Base-by-base conservation (phyloP, 2,329 filamentous ascomycete genomes). In the Verticillium longisporum region DNA sequence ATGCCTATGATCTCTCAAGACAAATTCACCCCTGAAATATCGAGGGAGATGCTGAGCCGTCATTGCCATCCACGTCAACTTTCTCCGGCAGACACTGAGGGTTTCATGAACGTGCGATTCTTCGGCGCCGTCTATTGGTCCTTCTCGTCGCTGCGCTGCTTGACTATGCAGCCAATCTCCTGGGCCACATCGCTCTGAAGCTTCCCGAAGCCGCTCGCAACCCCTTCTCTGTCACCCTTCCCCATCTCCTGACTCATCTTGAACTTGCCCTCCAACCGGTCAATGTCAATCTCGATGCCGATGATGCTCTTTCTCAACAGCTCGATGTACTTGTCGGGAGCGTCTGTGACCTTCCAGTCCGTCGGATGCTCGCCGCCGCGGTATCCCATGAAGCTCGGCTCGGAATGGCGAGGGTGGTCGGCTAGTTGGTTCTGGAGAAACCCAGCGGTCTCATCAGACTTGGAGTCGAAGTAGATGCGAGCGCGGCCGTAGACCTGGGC, bases 211-310 rank as follows among this genome's bases (percentile, higher is more conserved):
- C 26, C 26, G 26, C 26, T 26, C 4, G 26, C 26, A 26, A 26
- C 26, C 26, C 26, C 26, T 26, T 26, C 26, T 26, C 26, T 26
- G 26, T 26, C 26, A 26, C 26, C 26, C 26, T 26, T 26, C 3
- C 26, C 26, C 76, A 80, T 76, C 67, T 88, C 85, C 72, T 88
- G 86, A 64, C 83, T 87, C 86, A 88, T 87, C 75, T 89, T 88
- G 65, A 83, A 86, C 73, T 87, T 88, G 13, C 86, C 85, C 57
- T 82, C 80, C 37, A 88, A 68, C 5, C 77, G 68, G 0, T 79
- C 77, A 61, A 88, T 78, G 53, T 73, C 70, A 53, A 89, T 83
- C 68, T 88, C 83, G 14, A 88, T 78, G 0, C 86, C 85, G 36
- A 87, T 79, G 55, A 88, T 85, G 50, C 73, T 78, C 73, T 83